Conservation (phyloP, 805 yeast species). For the Pichia manshurica region DNA sequence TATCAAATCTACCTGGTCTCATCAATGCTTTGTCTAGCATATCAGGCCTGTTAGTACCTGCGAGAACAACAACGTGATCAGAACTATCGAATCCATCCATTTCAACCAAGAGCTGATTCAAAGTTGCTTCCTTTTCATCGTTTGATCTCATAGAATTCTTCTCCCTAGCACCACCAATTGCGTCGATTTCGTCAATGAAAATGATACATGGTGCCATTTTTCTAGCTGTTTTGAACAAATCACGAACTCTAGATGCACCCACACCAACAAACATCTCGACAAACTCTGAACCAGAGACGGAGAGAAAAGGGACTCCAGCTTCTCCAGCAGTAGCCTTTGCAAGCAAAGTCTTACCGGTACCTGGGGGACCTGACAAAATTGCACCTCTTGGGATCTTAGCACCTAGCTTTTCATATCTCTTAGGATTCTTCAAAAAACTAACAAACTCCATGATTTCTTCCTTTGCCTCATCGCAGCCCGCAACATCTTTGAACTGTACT, state of each 20-base stretch:
- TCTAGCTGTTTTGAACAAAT: slow-evolving; percentile 85
- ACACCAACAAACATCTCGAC: slow-evolving; percentile 99
- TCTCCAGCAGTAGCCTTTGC: slow-evolving; percentile 99
- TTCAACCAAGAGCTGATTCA: slow-evolving; percentile 92
- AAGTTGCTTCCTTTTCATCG: slow-evolving; percentile 95
- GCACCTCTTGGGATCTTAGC: slow-evolving; percentile 99
- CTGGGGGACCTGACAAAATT: slow-evolving; percentile 95
- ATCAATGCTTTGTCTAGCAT: slow-evolving; percentile 86
- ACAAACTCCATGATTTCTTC: slow-evolving; percentile 98
- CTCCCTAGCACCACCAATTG: slow-evolving; percentile 90
- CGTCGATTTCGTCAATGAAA: slow-evolving; percentile 98
- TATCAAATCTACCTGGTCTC: slow-evolving; percentile 97
- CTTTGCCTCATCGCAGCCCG: slow-evolving; percentile 96
- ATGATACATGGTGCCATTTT: slow-evolving; percentile 92
- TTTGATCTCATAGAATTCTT: slow-evolving; percentile 69
- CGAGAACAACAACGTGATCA: slow-evolving; percentile 93
- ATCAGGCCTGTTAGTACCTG: slow-evolving; percentile 96
- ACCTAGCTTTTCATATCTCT: slow-evolving; percentile 85
- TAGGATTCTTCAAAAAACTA: slow-evolving; percentile 82
- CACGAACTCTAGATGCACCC: slow-evolving; percentile 97
- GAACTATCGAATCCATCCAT: slow-evolving; percentile 94
- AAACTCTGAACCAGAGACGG: slow-evolving; percentile 96
- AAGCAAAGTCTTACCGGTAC: slow-evolving; percentile 95
- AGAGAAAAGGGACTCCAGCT: slow-evolving; percentile 94
- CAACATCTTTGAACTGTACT: slow-evolving; percentile 87